These are phyloP conservation scores for Eimeria necatrix DNA, from an alignment of 169 alveolate genomes.

Conservation along the genomic window DNA sequence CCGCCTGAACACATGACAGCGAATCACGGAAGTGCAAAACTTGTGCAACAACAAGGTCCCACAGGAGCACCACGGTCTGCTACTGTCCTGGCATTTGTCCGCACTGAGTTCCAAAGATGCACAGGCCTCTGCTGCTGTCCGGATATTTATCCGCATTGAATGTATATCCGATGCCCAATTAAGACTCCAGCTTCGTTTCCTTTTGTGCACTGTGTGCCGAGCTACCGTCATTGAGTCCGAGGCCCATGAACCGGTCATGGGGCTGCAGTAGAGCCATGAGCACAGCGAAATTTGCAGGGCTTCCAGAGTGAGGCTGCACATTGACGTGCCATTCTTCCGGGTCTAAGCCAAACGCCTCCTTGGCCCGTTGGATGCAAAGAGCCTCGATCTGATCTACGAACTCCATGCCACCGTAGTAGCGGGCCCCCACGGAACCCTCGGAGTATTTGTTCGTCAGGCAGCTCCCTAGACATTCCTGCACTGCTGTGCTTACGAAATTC, in stretches of 20 bases:
- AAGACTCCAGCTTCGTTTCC: too few species aligned
- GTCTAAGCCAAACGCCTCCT: slow-evolving; percentile 95
- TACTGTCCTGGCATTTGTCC: too few species aligned
- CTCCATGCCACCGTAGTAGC: slow-evolving; percentile 96
- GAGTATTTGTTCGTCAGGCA: slow-evolving; percentile 95
- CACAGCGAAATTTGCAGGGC: slow-evolving; percentile 98
- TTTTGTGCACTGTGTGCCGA: too few species aligned
- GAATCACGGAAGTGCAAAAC: too few species aligned
- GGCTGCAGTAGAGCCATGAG: slow-evolving; percentile 97
- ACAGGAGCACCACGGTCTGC: too few species aligned
- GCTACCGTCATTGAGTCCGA: slow-evolving; percentile 97
- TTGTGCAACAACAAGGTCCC: too few species aligned
- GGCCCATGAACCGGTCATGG: slow-evolving; percentile 97
- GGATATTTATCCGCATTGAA: too few species aligned
- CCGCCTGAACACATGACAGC: slow-evolving; percentile 64
- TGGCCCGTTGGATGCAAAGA: slow-evolving; percentile 95
- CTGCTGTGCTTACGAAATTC: slow-evolving; percentile 86
- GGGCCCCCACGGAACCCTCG: slow-evolving; percentile 98
- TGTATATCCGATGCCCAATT: too few species aligned
- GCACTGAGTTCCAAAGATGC: too few species aligned
- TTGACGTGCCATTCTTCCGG: slow-evolving; percentile 98
- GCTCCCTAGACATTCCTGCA: slow-evolving; percentile 95
- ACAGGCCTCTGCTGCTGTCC: too few species aligned
- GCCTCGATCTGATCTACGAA: slow-evolving; percentile 92
- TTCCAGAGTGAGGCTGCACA: slow-evolving; percentile 97